A percentile compares a stretch with the other conserved stretches of the same genome.
Conservation (phyloP, 2,329 filamentous ascomycete species). For the Didymella glomerata region DNA sequence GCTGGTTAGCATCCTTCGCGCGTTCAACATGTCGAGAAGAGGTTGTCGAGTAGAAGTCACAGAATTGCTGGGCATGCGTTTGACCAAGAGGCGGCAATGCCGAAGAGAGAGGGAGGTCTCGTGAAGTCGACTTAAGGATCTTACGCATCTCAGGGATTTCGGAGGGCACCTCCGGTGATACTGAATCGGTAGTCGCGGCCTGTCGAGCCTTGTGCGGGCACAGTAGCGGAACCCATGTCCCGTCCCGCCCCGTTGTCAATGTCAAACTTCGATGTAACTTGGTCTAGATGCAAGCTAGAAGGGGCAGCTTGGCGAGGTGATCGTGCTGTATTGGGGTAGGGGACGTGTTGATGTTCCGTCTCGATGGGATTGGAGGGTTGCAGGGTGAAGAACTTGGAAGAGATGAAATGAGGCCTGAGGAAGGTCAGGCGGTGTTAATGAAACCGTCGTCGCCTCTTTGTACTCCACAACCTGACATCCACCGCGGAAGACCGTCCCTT, state of each 20-base stretch:
- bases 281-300: slow-evolving; percentile 4
- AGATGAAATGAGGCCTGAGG: slow-evolving; percentile 10
- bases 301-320: slow-evolving; percentile 7
- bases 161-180: not conserved
- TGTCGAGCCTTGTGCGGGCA: slow-evolving; percentile 4
- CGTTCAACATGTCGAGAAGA: not conserved
- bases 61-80: not conserved
- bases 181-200: slow-evolving; percentile 1
- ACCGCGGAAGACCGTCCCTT: not conserved
- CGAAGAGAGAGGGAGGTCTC: not conserved
- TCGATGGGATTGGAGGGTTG: slow-evolving; percentile 13
- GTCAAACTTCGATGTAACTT: slow-evolving; percentile 15
- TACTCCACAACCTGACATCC: not conserved
- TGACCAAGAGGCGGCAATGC: not conserved
- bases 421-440: slow-evolving; percentile 7
- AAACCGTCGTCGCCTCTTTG: slow-evolving; percentile 1
- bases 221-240: not conserved
- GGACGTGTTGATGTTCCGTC: slow-evolving; percentile 18
- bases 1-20: slow-evolving; percentile 1
- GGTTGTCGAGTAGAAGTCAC: slow-evolving; percentile 2
- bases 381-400: slow-evolving; percentile 11
- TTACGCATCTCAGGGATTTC: slow-evolving; percentile 3
- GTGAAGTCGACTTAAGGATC: not conserved
- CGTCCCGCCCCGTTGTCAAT: slow-evolving; percentile 19
- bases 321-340: slow-evolving; percentile 1